These are phyloP conservation scores for Candida oleophila DNA, from an alignment of 805 yeast species.

Conservation along the genomic window DNA sequence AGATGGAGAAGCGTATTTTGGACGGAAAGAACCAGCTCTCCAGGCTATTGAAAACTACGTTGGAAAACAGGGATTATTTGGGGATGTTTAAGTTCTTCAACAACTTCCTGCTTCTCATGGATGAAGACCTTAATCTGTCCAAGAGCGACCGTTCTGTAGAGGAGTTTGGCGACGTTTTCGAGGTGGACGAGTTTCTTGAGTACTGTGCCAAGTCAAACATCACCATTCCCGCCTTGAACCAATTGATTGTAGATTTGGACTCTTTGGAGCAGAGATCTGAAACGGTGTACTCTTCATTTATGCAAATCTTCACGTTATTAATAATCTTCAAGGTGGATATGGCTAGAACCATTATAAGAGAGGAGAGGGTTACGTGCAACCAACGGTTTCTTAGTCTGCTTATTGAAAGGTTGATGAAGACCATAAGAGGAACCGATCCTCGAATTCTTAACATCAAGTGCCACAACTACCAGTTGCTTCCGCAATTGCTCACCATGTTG, in stretches of 20 bases:
- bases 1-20: neutral
- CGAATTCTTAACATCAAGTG: neutral
- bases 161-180: neutral
- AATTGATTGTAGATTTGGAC: neutral
- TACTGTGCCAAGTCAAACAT: neutral
- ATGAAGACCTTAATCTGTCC: neutral
- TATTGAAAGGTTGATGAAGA: neutral
- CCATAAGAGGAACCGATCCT: slow-evolving; percentile 1
- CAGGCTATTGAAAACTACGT: slow-evolving; percentile 1
- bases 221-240: neutral
- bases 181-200: neutral
- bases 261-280: neutral
- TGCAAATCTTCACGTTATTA: slow-evolving; percentile 2
- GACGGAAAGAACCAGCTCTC: slow-evolving; percentile 3
- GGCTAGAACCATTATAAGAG: slow-evolving; percentile 2
- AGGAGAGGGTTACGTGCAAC: neutral
- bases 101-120: slow-evolving; percentile 1
- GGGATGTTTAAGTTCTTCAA: slow-evolving; percentile 5
- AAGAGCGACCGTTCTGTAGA: neutral
- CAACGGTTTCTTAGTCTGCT: neutral
- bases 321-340: slow-evolving; percentile 1
- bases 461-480: slow-evolving; percentile 1
- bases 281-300: slow-evolving; percentile 1
- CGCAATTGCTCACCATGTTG: slow-evolving; percentile 2
- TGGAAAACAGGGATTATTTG: neutral